Percentiles rank a stretch among this genome's conserved stretches.
These are phyloP conservation scores for Trichoderma arundinaceum DNA, from an alignment of 2,329 filamentous ascomycete genomes.

Conservation along the genomic window DNA sequence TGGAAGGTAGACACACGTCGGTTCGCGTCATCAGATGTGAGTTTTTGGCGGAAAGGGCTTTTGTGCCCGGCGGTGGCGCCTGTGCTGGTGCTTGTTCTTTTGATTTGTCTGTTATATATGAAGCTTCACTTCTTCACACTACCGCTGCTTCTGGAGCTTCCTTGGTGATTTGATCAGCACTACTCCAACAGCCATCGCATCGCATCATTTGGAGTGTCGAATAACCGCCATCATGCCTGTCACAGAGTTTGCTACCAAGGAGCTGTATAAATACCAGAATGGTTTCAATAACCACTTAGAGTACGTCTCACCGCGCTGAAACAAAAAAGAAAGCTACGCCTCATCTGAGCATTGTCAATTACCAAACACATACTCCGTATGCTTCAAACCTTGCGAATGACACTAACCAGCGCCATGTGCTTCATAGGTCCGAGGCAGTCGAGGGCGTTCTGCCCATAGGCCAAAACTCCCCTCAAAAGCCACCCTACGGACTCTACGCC, in stretches of 20 bases:
- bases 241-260: conserved; percentile 54
- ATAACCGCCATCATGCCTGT: conserved; percentile 52
- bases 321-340: too few species aligned
- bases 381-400: too few species aligned
- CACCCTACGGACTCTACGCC: conserved; percentile 77
- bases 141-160: not conserved
- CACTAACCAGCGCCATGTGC: not conserved
- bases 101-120: conserved; percentile 2
- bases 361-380: not conserved
- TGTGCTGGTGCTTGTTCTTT: not conserved
- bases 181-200: not conserved
- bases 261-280: conserved; percentile 76
- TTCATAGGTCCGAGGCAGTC: conserved; percentile 74
- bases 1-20: not conserved
- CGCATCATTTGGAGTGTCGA: not conserved
- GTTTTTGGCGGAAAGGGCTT: not conserved
- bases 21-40: conserved; percentile 22
- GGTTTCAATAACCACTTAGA: conserved; percentile 80
- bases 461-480: conserved; percentile 83
- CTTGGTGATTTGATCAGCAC: not conserved
- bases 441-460: conserved; percentile 74
- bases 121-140: conserved; percentile 1
- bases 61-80: not conserved
- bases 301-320: conserved; percentile 49
- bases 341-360: not conserved